Percentiles rank a stretch among this genome's conserved stretches.
These are phyloP conservation scores for Prototheca stagnorum DNA, from an alignment of 163 green algal species.

Conservation along the genomic window DNA sequence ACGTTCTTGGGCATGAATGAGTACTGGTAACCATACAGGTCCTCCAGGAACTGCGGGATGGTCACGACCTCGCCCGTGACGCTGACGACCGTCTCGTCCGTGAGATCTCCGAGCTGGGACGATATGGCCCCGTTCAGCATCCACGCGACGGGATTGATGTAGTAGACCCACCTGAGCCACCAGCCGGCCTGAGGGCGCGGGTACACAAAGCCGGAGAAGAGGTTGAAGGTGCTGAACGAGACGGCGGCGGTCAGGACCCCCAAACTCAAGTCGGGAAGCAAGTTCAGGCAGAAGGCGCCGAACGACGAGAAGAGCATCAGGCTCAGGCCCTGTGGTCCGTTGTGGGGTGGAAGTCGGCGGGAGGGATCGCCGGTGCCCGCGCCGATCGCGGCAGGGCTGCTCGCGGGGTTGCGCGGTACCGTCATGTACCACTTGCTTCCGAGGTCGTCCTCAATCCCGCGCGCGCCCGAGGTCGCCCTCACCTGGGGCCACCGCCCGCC, in stretches of 20 bases:
- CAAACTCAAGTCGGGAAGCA: slow-evolving; percentile 25
- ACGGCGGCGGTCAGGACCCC: slow-evolving; percentile 25
- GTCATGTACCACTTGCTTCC: too few relatives aligned
- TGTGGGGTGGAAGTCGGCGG: too few relatives aligned
- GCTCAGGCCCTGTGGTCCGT: slow-evolving; percentile 20
- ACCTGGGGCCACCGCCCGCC: too few relatives aligned
- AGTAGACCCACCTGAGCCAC: slow-evolving; percentile 21
- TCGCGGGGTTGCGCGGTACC: too few relatives aligned
- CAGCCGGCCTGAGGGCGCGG: slow-evolving; percentile 3
- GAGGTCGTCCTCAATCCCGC: too few relatives aligned
- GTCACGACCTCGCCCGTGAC: not conserved
- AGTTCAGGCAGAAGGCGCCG: slow-evolving; percentile 23
- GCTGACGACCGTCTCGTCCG: slow-evolving; percentile 1
- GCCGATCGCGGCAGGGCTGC: too few relatives aligned
- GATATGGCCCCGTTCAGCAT: slow-evolving; percentile 25
- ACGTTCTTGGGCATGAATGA: slow-evolving; percentile 18
- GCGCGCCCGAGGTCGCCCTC: too few relatives aligned
- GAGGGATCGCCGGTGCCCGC: too few relatives aligned
- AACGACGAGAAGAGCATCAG: slow-evolving; percentile 27
- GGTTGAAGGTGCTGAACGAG: slow-evolving; percentile 32
- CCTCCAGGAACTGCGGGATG: slow-evolving; percentile 16
- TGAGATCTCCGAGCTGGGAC: slow-evolving; percentile 23
- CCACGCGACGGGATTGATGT: slow-evolving; percentile 15
- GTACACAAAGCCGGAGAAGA: slow-evolving; percentile 26
- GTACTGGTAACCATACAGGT: slow-evolving; percentile 30